Conservation (phyloP, 306 rosid genomes). For the Cucumis hystrix region DNA sequence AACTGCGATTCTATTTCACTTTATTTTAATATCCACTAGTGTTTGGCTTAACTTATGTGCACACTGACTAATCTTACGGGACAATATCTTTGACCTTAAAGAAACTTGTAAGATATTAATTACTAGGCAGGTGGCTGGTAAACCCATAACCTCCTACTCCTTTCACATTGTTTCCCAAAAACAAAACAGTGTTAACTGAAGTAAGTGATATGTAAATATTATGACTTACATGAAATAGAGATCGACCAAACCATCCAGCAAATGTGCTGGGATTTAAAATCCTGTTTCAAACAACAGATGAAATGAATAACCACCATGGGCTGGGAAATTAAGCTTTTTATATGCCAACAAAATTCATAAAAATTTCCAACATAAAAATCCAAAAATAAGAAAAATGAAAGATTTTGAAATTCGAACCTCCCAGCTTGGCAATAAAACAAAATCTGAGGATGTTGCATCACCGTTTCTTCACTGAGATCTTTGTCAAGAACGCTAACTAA, state of each 20-base stretch:
- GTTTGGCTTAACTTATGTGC: no score
- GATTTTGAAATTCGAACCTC: slow-evolving; percentile 40
- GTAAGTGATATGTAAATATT: slow-evolving; percentile 9
- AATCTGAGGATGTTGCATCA: slow-evolving; percentile 98
- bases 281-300: slow-evolving; percentile 34
- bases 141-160: no score
- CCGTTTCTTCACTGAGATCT: slow-evolving; percentile 93
- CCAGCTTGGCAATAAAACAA: slow-evolving; percentile 98
- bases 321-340: not conserved
- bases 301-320: not conserved
- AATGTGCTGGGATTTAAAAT: slow-evolving; percentile 93
- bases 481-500: slow-evolving; percentile 90
- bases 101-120: no score
- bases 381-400: not conserved
- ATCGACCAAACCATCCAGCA: slow-evolving; percentile 98
- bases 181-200: not conserved
- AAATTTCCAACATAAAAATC: not conserved
- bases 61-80: no score
- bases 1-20: not conserved
- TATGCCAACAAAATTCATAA: not conserved
- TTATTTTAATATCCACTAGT: no score
- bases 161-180: not conserved
- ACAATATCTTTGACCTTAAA: no score
- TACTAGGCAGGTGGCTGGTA: no score
- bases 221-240: slow-evolving; percentile 86